A percentile compares a stretch with the other conserved stretches of the same genome.
These are phyloP conservation scores for Penicillium sumatraense DNA, from an alignment of 2,329 filamentous ascomycete species.

Conservation along the genomic window DNA sequence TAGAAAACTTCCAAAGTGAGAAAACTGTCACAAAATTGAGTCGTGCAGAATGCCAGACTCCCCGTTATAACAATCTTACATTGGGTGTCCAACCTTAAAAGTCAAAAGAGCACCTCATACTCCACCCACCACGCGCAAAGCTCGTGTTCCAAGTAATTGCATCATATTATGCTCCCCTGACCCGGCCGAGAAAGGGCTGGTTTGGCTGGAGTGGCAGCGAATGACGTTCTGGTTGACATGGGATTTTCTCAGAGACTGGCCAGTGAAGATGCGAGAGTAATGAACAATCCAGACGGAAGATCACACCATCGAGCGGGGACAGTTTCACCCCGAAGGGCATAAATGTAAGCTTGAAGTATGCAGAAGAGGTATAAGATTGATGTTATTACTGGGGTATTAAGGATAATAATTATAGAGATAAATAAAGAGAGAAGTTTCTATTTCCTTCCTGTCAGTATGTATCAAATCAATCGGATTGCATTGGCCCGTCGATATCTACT, in stretches of 20 bases:
- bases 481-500: too few relatives aligned
- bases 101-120: not conserved
- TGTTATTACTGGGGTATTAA: too few relatives aligned
- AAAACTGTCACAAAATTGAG: not conserved
- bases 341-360: too few relatives aligned
- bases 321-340: not conserved
- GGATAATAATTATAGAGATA: too few relatives aligned
- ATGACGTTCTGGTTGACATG: not conserved
- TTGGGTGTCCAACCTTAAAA: not conserved
- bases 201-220: not conserved
- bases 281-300: not conserved
- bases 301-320: constrained; percentile 5
- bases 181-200: not conserved
- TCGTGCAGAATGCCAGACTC: not conserved
- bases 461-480: too few relatives aligned
- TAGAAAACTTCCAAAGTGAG: not conserved
- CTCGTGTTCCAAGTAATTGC: constrained; percentile 1
- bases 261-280: not conserved
- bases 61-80: too few relatives aligned
- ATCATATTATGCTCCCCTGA: not conserved
- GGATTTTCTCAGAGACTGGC: not conserved
- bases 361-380: too few relatives aligned
- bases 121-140: not conserved
- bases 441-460: too few relatives aligned
- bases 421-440: too few relatives aligned